Evolutionary conservation across 2,329 filamentous ascomycete species (phyloP), one percentile per base, ranked within the genome.

Genomic region (Diaporthe australafricana): DNA sequence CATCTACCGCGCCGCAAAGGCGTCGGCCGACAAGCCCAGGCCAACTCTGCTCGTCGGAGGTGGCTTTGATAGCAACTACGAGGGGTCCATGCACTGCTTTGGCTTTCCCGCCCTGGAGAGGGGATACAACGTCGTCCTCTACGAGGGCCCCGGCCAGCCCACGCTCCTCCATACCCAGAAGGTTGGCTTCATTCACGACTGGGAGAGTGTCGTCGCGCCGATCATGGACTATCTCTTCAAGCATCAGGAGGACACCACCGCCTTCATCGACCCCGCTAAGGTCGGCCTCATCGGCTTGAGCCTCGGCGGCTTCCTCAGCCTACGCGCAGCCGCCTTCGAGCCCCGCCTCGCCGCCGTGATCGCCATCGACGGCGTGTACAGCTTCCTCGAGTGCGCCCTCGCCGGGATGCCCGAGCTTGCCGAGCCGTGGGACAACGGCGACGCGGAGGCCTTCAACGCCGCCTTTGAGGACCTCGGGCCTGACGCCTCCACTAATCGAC

Each of bases 141-240:
- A 84, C 72, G 85, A 87, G 57, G 85, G 85, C 0, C 85, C 85
- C 0, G 85, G 85, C 0, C 84, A 87, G 73, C 78, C 80, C 2
- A 81, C 78, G 0, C 81, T 84, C 1, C 80, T 82, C 5, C 81
- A 85, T 0, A 70, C 81, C 0, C 82, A 87, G 53, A 75, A 78
- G 5, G 48, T 85, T 2, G 83, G 82, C 5, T 86, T 86, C 73
- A 84, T 83, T 14, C 79, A 78, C 0, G 77, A 85, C 27, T 86
- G 84, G 84, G 81, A 83, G 72, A 76, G 70, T 4, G 83, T 83
- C 0, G 77, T 83, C 6, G 80, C 78, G 0, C 84, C 83, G 0
- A 76, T 86, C 1, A 76, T 86, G 1, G 83, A 86, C 76, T 82
- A 82, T 22, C 62, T 81, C 0, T 52, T 30, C 25, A 25, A 52